Conservation (phyloP, 2,329 filamentous ascomycete genomes). For the Sporothrix pseudoabietina region DNA sequence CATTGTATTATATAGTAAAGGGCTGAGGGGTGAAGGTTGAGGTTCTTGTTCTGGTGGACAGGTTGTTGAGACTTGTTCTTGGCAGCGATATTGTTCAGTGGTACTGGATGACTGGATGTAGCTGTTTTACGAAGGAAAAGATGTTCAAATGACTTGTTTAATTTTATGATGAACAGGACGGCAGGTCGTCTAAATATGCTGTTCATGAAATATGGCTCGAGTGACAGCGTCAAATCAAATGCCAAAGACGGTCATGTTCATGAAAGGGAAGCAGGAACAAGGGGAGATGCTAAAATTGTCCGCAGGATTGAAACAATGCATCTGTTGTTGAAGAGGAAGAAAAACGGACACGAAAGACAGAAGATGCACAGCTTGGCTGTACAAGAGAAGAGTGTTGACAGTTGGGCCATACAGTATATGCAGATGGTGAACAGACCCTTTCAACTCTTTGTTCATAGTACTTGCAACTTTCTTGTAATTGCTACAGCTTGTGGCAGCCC, state of each 20-base stretch:
- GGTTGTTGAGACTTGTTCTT: not conserved
- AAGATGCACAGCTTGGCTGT: not conserved
- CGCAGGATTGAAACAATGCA: not conserved
- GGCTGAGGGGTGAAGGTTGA: too few species aligned
- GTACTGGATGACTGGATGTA: too few species aligned
- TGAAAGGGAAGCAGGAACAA: not conserved
- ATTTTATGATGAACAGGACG: not conserved
- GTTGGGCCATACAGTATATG: too few species aligned
- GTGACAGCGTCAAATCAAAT: not conserved
- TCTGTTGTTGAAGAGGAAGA: not conserved
- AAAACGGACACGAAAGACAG: not conserved
- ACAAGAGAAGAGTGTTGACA: not conserved
- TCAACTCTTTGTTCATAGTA: not conserved
- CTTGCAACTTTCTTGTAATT: not conserved
- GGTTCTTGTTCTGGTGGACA: not conserved
- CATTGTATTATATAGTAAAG: slow-evolving; percentile 21
- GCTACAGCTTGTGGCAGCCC: not conserved
- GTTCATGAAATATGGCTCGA: not conserved
- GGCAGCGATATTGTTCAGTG: not conserved
- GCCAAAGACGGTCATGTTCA: not conserved
- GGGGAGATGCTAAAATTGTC: not conserved
- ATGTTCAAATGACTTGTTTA: not conserved
- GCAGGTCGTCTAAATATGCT: slow-evolving; percentile 6
- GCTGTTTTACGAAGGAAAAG: not conserved
- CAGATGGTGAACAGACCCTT: not conserved